These are phyloP conservation scores for Didymella sp. DNA, from an alignment of 2,329 filamentous ascomycete species.

Conservation along the genomic window DNA sequence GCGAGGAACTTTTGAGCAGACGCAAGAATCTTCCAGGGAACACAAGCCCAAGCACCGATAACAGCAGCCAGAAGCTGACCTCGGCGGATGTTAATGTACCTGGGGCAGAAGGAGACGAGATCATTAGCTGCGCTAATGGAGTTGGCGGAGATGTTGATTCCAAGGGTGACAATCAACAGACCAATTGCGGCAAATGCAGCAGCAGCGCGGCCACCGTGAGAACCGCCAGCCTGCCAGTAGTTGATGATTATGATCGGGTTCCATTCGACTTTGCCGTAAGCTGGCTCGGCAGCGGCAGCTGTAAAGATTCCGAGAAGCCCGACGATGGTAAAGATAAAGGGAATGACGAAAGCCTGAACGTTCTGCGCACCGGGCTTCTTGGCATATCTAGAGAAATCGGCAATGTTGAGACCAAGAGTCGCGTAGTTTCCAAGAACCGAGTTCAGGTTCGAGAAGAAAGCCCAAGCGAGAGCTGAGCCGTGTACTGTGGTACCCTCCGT, in stretches of 20 bases:
- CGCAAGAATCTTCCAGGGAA: constrained; percentile 49
- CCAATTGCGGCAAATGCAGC: constrained; percentile 38
- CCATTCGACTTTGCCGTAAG: constrained; percentile 38
- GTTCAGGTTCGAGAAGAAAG: constrained; percentile 34
- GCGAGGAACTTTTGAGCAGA: constrained; percentile 47
- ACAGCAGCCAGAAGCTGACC: constrained; percentile 47
- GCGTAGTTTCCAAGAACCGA: constrained; percentile 39
- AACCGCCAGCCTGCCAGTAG: constrained; percentile 49
- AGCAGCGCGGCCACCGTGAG: constrained; percentile 35
- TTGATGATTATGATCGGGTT: constrained; percentile 50
- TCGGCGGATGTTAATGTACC: constrained; percentile 38
- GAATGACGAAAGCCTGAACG: constrained; percentile 48
- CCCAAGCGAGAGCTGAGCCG: constrained; percentile 36
- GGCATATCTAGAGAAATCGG: constrained; percentile 53
- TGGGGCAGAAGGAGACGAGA: constrained; percentile 30
- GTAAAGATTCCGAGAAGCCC: constrained; percentile 50
- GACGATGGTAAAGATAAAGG: constrained; percentile 41
- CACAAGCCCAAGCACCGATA: constrained; percentile 49
- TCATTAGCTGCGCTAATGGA: constrained; percentile 37
- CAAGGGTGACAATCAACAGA: constrained; percentile 38
- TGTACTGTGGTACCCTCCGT: constrained; percentile 31
- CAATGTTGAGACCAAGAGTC: constrained; percentile 43
- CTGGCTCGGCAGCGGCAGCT: constrained; percentile 44
- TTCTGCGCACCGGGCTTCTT: constrained; percentile 44
- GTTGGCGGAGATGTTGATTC: constrained; percentile 45